Evolutionary conservation across 2,329 filamentous ascomycete species (phyloP).

Genomic region (Botrytis fragariae): DNA sequence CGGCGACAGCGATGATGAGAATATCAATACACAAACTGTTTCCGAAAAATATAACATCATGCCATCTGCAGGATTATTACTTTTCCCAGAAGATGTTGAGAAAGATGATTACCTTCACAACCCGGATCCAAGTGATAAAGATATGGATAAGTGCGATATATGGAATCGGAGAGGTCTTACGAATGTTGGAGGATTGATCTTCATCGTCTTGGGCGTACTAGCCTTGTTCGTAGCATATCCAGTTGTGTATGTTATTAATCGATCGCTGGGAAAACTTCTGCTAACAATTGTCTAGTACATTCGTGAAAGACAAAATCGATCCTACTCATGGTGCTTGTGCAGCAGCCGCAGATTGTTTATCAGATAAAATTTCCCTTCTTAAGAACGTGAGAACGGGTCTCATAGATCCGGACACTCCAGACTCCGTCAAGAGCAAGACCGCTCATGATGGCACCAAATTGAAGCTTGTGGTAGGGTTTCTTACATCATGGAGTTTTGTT

Average conservation of each 20-base stretch:
- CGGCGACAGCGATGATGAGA: slow-evolving; percentile 57
- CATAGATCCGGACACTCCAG: slow-evolving; percentile 67
- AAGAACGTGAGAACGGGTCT: slow-evolving; percentile 59
- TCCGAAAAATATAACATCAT: slow-evolving; percentile 72
- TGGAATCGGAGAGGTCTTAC: slow-evolving; percentile 62
- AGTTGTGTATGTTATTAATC: slow-evolving; percentile 55
- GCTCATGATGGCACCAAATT: slow-evolving; percentile 58
- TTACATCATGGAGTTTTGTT: not conserved
- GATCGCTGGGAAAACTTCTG: not conserved
- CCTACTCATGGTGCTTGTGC: slow-evolving; percentile 35
- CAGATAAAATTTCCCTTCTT: slow-evolving; percentile 45
- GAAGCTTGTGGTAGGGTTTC: slow-evolving; percentile 56
- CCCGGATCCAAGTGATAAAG: slow-evolving; percentile 62
- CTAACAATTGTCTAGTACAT: slow-evolving; percentile 49
- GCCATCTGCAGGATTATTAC: slow-evolving; percentile 62
- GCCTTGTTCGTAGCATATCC: slow-evolving; percentile 68
- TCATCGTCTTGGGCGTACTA: slow-evolving; percentile 60
- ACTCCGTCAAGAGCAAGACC: slow-evolving; percentile 54
- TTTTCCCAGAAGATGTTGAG: slow-evolving; percentile 71
- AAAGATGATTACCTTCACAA: slow-evolving; percentile 73
- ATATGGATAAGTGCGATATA: slow-evolving; percentile 60
- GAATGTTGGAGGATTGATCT: slow-evolving; percentile 60
- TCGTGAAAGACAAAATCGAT: slow-evolving; percentile 46
- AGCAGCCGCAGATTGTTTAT: slow-evolving; percentile 42
- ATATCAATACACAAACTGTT: slow-evolving; percentile 69